Base-by-base conservation (phyloP, 345 rosid genomes). In the Camelina neglecta region DNA sequence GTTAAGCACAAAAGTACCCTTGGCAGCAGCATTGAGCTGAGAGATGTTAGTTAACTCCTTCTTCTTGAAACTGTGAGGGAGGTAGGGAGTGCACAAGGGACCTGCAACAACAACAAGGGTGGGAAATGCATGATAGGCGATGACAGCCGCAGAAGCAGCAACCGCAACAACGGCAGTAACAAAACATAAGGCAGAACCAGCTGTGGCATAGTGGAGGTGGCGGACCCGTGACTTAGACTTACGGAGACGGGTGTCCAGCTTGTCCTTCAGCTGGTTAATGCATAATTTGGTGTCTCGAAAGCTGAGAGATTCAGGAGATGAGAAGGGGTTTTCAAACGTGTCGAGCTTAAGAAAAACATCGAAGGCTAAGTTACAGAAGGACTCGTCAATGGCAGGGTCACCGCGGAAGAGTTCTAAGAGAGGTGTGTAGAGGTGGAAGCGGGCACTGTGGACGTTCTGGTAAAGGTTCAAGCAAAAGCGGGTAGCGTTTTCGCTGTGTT, bases 21-120 rank as follows among this genome's bases (percentile, higher is more conserved):
- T 86, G 39, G 87, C 71, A 57, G 94, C 96, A 63, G 85, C 91
- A 69, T 85, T 82, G 49, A 91, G 96, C 79, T 91, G 91, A 68
- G 85, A 79, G 11, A 74, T 78, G 72, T 75, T 81, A 51, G 83
- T 83, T 33, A 70, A 75, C 84, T 87, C 90, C 73, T 84, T 88
- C 80, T 78, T 87, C 57, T 84, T 81, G 66, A 87, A 63, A 75
- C 62, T 72, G 63, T 67, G 66, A 47, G 90, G 87, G 67, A 82
- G 77, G 76, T 49, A 81, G 8, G 85, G 73, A 45, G 68, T 57
- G 73, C 89, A 82, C 13, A 84, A 44, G 11, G 92, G 92, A 68
- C 79, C 79, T 51, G 87, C 86, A 47, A 84, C 59, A 39, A 55
- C 60, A 58, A 83, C 26, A 72, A 72, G 57, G 71, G 90, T 87